Conservation (phyloP, 129 eudicot genomes). For the Gnaphalium uliginosum region DNA sequence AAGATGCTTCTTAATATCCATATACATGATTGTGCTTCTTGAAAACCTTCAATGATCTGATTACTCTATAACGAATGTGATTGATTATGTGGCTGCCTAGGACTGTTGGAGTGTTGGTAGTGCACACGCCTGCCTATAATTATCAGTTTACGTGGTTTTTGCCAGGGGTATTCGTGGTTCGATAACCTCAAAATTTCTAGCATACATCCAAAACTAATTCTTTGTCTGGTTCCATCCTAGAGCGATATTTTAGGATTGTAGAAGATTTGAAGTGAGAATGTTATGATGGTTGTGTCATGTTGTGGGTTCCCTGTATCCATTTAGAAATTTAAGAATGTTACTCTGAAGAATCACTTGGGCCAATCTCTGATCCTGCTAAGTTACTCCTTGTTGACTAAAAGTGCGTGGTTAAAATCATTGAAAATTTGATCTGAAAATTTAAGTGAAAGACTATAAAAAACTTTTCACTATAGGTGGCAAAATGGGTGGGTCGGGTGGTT, state of each 20-base stretch:
- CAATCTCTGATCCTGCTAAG: background rate
- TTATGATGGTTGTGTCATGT: background rate
- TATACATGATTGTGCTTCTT: too few species aligned
- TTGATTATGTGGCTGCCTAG: too few species aligned
- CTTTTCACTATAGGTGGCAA: background rate
- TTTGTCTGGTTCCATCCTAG: background rate
- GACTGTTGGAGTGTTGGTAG: too few species aligned
- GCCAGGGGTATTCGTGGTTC: background rate
- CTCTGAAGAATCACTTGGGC: background rate
- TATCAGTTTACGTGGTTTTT: too few species aligned
- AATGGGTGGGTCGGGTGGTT: background rate
- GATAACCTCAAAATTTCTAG: background rate
- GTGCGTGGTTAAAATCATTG: background rate
- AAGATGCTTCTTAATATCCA: too few species aligned
- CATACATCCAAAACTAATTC: background rate
- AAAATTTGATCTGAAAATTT: background rate
- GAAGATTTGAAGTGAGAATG: background rate
- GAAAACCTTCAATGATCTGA: too few species aligned
- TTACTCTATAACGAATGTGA: too few species aligned
- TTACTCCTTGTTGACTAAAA: background rate
- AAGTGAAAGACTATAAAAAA: background rate
- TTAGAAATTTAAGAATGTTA: background rate
- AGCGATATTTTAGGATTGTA: slow-evolving; percentile 1
- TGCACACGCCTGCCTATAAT: too few species aligned
- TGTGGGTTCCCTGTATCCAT: background rate